Percentiles rank a stretch among this genome's conserved stretches.
phyloP scores from a whole-genome alignment of 225 moss, liverwort and hornwort genomes.

The Anthoceros angustus region DNA sequence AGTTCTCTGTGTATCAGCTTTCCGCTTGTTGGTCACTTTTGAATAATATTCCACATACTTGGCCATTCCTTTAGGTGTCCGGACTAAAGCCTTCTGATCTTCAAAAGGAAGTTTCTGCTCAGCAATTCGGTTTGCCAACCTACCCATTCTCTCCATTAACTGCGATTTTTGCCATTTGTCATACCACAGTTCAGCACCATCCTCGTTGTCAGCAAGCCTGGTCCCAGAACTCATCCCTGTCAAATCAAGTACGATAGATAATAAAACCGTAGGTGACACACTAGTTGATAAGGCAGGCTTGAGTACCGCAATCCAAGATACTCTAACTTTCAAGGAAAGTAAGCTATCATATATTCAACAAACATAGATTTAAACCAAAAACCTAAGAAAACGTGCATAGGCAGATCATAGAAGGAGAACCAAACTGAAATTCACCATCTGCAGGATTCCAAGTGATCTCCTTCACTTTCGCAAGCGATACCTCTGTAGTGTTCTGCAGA shows the following conservation, averaged over 20 bases:
- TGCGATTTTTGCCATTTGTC: slow-evolving; percentile 35
- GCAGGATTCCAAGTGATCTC: no score
- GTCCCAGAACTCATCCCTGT: slow-evolving; percentile 11
- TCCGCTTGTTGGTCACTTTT: slow-evolving; percentile 12
- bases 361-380: no score
- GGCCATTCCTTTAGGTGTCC: slow-evolving; percentile 57
- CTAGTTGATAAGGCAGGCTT: no score
- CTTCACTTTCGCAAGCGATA: no score
- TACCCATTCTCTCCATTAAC: slow-evolving; percentile 44
- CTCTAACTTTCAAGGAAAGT: no score
- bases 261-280: no score
- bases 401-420: no score
- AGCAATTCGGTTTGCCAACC: slow-evolving; percentile 42
- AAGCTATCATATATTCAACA: no score
- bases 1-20: slow-evolving; percentile 1
- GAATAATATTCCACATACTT: slow-evolving; percentile 30
- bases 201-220: slow-evolving; percentile 22
- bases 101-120: slow-evolving; percentile 55
- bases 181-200: slow-evolving; percentile 52
- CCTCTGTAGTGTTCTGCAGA: no score
- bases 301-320: no score
- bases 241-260: neutral
- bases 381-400: no score
- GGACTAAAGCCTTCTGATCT: slow-evolving; percentile 60
- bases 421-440: no score